A percentile compares a stretch with the other conserved stretches of the same genome.
phyloP scores from a whole-genome alignment of 2,329 filamentous ascomycete species.

The Hortaea sp. region DNA sequence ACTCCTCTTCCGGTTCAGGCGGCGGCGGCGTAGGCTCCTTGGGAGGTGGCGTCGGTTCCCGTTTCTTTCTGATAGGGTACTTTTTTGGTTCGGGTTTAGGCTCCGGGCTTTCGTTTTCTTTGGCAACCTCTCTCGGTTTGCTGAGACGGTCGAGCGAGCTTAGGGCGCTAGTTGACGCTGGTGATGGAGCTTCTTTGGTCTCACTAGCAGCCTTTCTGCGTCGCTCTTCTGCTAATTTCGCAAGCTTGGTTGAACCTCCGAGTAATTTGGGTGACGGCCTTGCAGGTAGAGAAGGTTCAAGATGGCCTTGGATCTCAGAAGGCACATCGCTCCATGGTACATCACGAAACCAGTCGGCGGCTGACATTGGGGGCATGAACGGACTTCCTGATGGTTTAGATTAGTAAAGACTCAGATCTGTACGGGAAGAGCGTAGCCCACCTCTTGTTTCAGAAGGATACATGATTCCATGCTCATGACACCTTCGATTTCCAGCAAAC shows the following conservation, averaged over 20 bases:
- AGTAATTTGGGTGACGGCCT: conserved; percentile 58
- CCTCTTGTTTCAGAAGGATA: conserved; percentile 4
- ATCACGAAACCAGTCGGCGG: conserved; percentile 63
- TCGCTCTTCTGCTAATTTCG: conserved; percentile 74
- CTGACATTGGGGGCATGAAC: conserved; percentile 25
- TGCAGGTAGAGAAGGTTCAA: conserved; percentile 50
- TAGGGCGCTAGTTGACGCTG: conserved; percentile 22
- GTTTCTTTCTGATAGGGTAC: conserved; percentile 21
- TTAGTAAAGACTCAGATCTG: conserved; percentile 15
- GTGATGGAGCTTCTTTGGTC: conserved; percentile 4
- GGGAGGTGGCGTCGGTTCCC: conserved; percentile 19
- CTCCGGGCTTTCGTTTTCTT: conserved; percentile 14
- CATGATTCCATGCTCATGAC: not conserved
- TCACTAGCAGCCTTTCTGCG: conserved; percentile 63
- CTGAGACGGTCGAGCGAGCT: conserved; percentile 36
- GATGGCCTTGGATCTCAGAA: conserved; percentile 48
- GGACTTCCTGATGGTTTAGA: conserved; percentile 4
- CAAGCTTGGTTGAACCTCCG: conserved; percentile 82
- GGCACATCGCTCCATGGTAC: conserved; percentile 78
- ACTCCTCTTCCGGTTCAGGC: conserved; percentile 14
- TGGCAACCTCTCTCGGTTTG: conserved; percentile 13
- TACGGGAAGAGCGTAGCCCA: conserved; percentile 1
- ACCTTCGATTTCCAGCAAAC: not conserved
- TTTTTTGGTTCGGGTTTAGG: conserved; percentile 59
- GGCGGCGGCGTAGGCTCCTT: conserved; percentile 17